A percentile compares a stretch with the other conserved stretches of the same genome.
phyloP scores from a whole-genome alignment of 371 early-diverging fungal species.

The Polyrhizophydium stewartii region DNA sequence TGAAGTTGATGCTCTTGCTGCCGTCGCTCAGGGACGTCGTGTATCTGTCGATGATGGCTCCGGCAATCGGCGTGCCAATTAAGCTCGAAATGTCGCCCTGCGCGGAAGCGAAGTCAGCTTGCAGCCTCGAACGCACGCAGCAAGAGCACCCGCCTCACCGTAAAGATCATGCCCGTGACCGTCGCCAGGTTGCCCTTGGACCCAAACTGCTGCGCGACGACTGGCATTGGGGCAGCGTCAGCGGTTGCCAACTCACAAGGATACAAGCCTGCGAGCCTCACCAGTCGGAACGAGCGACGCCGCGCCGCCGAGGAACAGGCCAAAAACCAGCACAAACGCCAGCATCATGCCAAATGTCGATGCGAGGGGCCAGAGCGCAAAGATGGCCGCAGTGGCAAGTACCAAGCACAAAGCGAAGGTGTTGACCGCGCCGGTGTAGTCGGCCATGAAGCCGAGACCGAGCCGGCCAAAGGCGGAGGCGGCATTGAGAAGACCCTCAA shows the following conservation, averaged over 20 bases:
- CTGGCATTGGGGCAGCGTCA: conserved; percentile 24
- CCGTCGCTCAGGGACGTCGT: conserved; percentile 14
- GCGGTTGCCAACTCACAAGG: no score
- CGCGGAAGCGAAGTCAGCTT: background rate
- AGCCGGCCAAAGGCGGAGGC: conserved; percentile 65
- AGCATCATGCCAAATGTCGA: conserved; percentile 32
- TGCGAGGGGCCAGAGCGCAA: conserved; percentile 62
- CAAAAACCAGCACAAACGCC: conserved; percentile 52
- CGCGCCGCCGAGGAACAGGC: conserved; percentile 58
- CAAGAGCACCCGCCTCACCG: conserved; percentile 22
- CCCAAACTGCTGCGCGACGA: conserved; percentile 51
- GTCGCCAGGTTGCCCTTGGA: conserved; percentile 44
- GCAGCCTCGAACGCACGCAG: background rate
- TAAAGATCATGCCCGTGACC: conserved; percentile 51
- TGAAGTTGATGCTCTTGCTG: conserved; percentile 23
- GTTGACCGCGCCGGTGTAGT: conserved; percentile 56
- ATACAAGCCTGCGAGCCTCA: no score
- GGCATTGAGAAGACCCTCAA: conserved; percentile 50
- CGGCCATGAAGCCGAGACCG: conserved; percentile 54
- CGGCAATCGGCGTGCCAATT: conserved; percentile 57
- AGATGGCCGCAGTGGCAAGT: conserved; percentile 41
- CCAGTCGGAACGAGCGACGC: conserved; percentile 50
- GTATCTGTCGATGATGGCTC: conserved; percentile 35
- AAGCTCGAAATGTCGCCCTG: conserved; percentile 45
- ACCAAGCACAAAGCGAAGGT: conserved; percentile 43